Percentiles rank a stretch among this genome's conserved stretches.
Evolutionary conservation across 2,329 filamentous ascomycete species (phyloP).

Genomic region (Mariannaea sp.): DNA sequence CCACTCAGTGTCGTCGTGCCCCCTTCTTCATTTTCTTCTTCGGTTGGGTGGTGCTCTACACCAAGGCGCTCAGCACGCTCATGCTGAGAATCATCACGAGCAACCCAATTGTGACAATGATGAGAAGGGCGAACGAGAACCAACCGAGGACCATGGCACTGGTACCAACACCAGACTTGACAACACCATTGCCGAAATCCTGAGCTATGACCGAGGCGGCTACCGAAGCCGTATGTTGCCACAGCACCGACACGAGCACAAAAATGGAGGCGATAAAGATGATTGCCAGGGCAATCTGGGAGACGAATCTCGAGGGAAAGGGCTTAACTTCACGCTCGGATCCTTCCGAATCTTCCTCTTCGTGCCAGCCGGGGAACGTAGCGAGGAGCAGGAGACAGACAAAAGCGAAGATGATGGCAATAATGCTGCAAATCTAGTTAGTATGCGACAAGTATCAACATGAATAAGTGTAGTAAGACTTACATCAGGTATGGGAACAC

Average conservation of each 20-base stretch:
- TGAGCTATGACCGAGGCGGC: slow-evolving; percentile 92
- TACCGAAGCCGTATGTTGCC: slow-evolving; percentile 96
- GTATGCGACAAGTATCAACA: not conserved
- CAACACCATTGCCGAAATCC: slow-evolving; percentile 88
- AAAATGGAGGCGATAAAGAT: slow-evolving; percentile 81
- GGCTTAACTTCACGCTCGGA: slow-evolving; percentile 91
- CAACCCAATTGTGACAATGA: slow-evolving; percentile 93
- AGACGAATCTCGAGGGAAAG: slow-evolving; percentile 90
- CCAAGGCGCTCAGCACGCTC: slow-evolving; percentile 70
- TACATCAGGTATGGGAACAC: slow-evolving; percentile 97
- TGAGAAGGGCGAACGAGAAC: slow-evolving; percentile 93
- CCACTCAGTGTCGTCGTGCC: not conserved
- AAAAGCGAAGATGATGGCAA: slow-evolving; percentile 96
- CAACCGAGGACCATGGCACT: slow-evolving; percentile 96
- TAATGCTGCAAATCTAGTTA: slow-evolving; percentile 66
- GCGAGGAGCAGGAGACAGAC: slow-evolving; percentile 92
- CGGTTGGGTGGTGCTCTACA: slow-evolving; percentile 31
- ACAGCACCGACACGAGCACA: slow-evolving; percentile 75
- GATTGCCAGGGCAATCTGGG: slow-evolving; percentile 88
- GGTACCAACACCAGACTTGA: slow-evolving; percentile 86
- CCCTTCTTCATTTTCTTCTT: slow-evolving; percentile 15
- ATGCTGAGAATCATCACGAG: slow-evolving; percentile 97
- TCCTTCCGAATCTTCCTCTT: slow-evolving; percentile 79
- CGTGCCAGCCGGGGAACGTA: slow-evolving; percentile 97
- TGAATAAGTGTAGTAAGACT: slow-evolving; percentile 45